Evolutionary conservation across 1,284 basidiomycete genomes (phyloP), one percentile per base, ranked within the genome.

Genomic region (Trichosporon faecale): DNA sequence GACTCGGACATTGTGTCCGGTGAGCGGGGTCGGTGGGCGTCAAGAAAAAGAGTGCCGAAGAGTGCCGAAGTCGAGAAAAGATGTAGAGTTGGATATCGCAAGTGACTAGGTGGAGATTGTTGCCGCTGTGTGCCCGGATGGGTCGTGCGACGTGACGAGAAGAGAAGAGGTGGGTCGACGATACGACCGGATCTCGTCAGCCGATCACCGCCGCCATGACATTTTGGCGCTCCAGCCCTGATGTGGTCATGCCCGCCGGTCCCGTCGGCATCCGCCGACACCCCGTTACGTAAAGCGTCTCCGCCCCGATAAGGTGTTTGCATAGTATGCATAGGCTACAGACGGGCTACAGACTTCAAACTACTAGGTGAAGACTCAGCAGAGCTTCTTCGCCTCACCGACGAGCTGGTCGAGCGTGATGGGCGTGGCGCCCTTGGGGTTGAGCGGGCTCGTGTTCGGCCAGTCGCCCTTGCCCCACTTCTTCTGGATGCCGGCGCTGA

Each of bases 361-460:
- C n/a, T 33, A 4, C 4, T 33, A 9, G 33, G 5, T 33, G 33
- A 5, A 4, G 3, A n/a, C 8, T 44, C 12, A 44, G 40, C 55
- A 40, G 60, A 9, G 18, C 23, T 27, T 35, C 35, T 29, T 44
- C 27, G 40, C 25, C 35, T 11, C 23, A n/a, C 25, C 27, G 64
- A 65, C 16, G 25, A 60, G 23, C 35, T 67, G n/a, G 40, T 31
- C 66, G 44, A 67, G 57, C 2, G 66, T 63, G 40, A 40, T 44
- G 29, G 55, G 35, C 16, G 25, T 29, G 35, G 64, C 52, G 61
- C 49, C 37, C 23, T 33, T 25, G 29, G 70, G 70, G 1, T 23
- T 35, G 93, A 94, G 81, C 93, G 95, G 21, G 89, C 85, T 72
- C 86, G 86, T 80, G 94, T 91, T 84, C 95, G 94, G 60, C 89